Percentiles rank a stretch among this genome's conserved stretches.
These are phyloP conservation scores for Plasmodium vivax DNA, from an alignment of 169 alveolate genomes.

Conservation along the genomic window DNA sequence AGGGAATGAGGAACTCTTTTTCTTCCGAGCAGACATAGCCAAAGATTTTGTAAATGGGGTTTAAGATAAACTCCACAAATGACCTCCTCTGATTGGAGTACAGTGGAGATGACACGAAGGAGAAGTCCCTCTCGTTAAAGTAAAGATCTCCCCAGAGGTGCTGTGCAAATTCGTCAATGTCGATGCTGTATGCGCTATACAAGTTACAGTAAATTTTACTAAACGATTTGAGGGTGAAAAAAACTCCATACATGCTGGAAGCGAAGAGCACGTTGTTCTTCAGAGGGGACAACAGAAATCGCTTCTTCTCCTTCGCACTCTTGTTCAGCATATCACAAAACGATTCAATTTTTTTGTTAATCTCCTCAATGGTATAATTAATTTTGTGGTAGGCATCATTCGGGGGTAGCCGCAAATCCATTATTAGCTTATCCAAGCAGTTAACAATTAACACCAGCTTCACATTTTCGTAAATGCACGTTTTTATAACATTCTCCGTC, in stretches of 20 bases:
- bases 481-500: conserved; percentile 91
- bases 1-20: conserved; percentile 92
- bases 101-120: conserved; percentile 82
- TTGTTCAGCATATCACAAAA: conserved; percentile 57
- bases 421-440: conserved; percentile 96
- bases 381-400: conserved; percentile 98
- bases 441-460: conserved; percentile 90
- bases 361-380: conserved; percentile 83
- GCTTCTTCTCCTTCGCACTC: conserved; percentile 40
- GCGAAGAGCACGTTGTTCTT: conserved; percentile 96
- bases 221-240: conserved; percentile 94
- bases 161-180: conserved; percentile 83
- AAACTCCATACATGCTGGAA: conserved; percentile 93
- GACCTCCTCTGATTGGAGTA: conserved; percentile 90
- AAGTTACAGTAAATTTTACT: conserved; percentile 89
- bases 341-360: conserved; percentile 72
- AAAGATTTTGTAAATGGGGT: conserved; percentile 98
- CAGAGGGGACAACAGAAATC: conserved; percentile 90
- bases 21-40: conserved; percentile 96
- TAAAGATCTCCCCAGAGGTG: conserved; percentile 93
- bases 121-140: conserved; percentile 84
- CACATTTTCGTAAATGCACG: conserved; percentile 85
- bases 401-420: conserved; percentile 98
- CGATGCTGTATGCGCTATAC: conserved; percentile 78
- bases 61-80: conserved; percentile 97